Evolutionary conservation across 441 rosid species (phyloP).

Genomic region (Cnidoscolus chayamansa): DNA sequence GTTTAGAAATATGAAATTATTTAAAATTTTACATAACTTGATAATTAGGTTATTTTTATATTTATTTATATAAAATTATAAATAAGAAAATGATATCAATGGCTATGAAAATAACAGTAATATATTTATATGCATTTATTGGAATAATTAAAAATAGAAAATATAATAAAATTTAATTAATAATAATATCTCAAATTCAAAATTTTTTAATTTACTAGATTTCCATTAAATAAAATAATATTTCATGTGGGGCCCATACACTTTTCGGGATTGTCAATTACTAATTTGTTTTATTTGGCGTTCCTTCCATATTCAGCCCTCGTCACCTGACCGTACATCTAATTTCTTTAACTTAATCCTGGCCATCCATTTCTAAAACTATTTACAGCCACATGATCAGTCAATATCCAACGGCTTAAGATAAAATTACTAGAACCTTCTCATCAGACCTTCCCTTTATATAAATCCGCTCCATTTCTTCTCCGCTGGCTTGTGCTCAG

Average conservation of each 20-base stretch:
- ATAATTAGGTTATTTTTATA: too few species aligned
- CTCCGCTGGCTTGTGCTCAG: constrained; percentile 39
- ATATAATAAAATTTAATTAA: too few species aligned
- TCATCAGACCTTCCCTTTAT: constrained; percentile 16
- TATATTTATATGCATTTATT: too few species aligned
- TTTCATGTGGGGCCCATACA: not conserved
- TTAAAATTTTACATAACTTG: too few species aligned
- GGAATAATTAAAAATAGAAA: too few species aligned
- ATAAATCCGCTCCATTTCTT: constrained; percentile 20
- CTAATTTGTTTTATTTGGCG: not conserved
- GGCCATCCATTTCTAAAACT: constrained; percentile 21
- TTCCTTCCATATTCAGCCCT: constrained; percentile 11
- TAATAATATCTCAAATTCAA: too few species aligned
- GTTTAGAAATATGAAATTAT: too few species aligned
- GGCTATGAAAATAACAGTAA: too few species aligned
- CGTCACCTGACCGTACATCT: constrained; percentile 26
- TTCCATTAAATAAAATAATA: too few species aligned
- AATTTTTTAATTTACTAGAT: too few species aligned
- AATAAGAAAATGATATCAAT: too few species aligned
- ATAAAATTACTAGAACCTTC: constrained; percentile 45
- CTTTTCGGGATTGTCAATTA: not conserved
- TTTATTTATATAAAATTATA: too few species aligned
- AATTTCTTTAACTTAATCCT: constrained; percentile 2
- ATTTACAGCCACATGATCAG: constrained; percentile 41
- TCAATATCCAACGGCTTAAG: constrained; percentile 37